Evolutionary conservation across 495 filamentous ascomycete species (phyloP).

Genomic region (Hypoxylon intermedium): DNA sequence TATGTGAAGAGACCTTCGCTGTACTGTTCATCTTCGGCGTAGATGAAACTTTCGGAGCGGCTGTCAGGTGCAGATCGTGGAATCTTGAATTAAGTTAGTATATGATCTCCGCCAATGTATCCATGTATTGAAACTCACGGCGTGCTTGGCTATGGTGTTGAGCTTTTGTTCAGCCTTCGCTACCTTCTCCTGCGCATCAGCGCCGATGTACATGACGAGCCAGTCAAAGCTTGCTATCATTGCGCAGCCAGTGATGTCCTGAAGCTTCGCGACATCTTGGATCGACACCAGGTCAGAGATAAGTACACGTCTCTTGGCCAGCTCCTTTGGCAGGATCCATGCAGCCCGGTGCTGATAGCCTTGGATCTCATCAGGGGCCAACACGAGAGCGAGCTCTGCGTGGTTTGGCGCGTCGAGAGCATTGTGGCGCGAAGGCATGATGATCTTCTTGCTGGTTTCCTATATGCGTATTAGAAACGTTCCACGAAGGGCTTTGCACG

Average conservation of each 20-base stretch:
- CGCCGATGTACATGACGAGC: conserved; percentile 48
- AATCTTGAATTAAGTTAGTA: conserved; percentile 4
- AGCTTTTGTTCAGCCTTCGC: conserved; percentile 45
- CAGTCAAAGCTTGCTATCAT: conserved; percentile 34
- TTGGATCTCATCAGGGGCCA: conserved; percentile 25
- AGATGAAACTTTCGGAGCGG: conserved; percentile 42
- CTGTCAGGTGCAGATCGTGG: not conserved
- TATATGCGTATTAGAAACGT: conserved; percentile 3
- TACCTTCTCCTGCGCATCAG: conserved; percentile 23
- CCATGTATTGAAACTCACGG: conserved; percentile 40
- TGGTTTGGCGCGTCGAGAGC: not conserved
- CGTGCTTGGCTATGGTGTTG: conserved; percentile 41
- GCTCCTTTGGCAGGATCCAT: conserved; percentile 28
- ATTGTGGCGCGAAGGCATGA: not conserved
- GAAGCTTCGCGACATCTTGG: conserved; percentile 29
- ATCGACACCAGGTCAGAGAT: conserved; percentile 27
- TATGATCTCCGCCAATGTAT: not conserved
- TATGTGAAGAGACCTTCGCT: conserved; percentile 45
- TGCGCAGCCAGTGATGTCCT: conserved; percentile 33
- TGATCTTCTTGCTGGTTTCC: conserved; percentile 7
- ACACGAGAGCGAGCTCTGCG: not conserved
- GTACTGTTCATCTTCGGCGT: conserved; percentile 44
- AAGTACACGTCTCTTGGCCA: conserved; percentile 1
- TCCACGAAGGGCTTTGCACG: not conserved
- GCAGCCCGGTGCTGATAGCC: not conserved